Conservation (phyloP, 2,329 filamentous ascomycete species). For the Coniochaeta sp. region DNA sequence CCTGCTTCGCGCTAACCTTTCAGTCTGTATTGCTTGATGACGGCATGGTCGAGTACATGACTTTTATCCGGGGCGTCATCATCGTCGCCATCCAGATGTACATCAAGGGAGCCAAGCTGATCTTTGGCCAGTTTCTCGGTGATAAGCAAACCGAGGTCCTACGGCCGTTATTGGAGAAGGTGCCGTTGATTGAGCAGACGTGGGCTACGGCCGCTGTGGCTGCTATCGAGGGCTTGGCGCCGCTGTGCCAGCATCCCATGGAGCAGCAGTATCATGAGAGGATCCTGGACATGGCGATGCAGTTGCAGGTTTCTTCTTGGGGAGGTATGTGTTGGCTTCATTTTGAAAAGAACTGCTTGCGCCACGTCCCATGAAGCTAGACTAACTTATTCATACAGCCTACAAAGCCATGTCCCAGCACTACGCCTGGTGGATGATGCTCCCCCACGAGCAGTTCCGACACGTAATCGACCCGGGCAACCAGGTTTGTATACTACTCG, state of each 20-base stretch:
- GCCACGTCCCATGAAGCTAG: no score
- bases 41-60: conserved; percentile 54
- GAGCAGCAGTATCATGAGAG: conserved; percentile 39
- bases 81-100: conserved; percentile 48
- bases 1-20: conserved; percentile 52
- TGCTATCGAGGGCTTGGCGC: conserved; percentile 32
- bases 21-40: conserved; percentile 51
- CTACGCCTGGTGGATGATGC: conserved; percentile 52
- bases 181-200: conserved; percentile 36
- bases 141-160: conserved; percentile 33
- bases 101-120: conserved; percentile 36
- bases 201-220: conserved; percentile 40
- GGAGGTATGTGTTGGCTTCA: conserved; percentile 31
- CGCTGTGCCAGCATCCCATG: conserved; percentile 33
- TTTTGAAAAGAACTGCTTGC: not conserved
- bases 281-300: conserved; percentile 38
- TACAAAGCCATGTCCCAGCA: conserved; percentile 42
- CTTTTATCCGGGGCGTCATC: conserved; percentile 49
- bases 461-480: conserved; percentile 38
- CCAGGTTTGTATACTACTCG: conserved; percentile 39
- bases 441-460: conserved; percentile 45
- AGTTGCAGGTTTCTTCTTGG: conserved; percentile 45
- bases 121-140: conserved; percentile 40
- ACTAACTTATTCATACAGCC: conserved; percentile 23
- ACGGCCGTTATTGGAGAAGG: conserved; percentile 33